Base-by-base conservation (phyloP, 345 rosid genomes). In the Dovyalis caffra region DNA sequence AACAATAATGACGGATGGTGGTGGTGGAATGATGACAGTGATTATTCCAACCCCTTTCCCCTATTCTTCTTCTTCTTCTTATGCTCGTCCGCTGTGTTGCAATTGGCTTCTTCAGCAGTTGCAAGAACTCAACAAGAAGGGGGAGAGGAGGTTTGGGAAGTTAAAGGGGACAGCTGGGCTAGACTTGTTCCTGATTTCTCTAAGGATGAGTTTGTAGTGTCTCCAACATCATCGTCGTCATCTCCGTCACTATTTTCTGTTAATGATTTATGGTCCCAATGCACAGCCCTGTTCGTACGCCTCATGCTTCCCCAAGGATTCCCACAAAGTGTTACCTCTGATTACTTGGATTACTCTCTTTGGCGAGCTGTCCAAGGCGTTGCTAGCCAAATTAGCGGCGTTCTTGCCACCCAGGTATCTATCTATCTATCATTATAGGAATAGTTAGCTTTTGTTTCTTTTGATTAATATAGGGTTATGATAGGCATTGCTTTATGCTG, bases 351-450 rank as follows among this genome's bases (percentile, higher is more conserved):
- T 40, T 95, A 92, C 74, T 88, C 97, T 80, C 98, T 93, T 56
- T 93, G 99, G 99, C 87, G 98, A 73, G 96, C 93, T 23, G 90
- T 95, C 33, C 98, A 95, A 81, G 99, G 99, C 1, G 81, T 95
- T 21, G 98, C 98, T 38, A 90, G 96, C 79, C 99, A 95, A 85
- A 78, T 95, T 68, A 95, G 92, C 51, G 92, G 96, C 21, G 98
- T 95, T 67, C 97, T 95, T 66, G 97, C 99, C 53, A 93, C 99
- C 40, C 98, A 95, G 92, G 98, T 94, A 78, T 6, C n/a, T 9
- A 18, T 6, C n/a, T 9, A 18, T 34, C 35, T 34, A 37, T 43
- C 57, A 56, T 43, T 45, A 45, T n/a, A 10, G 10, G 62, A 61
- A 23, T 32, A 9, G n/a, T 64, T 64, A 21, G 38, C 63, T 31